These are phyloP conservation scores for Fennellomyces sp. DNA, from an alignment of 371 early-diverging fungal species.

Conservation along the genomic window DNA sequence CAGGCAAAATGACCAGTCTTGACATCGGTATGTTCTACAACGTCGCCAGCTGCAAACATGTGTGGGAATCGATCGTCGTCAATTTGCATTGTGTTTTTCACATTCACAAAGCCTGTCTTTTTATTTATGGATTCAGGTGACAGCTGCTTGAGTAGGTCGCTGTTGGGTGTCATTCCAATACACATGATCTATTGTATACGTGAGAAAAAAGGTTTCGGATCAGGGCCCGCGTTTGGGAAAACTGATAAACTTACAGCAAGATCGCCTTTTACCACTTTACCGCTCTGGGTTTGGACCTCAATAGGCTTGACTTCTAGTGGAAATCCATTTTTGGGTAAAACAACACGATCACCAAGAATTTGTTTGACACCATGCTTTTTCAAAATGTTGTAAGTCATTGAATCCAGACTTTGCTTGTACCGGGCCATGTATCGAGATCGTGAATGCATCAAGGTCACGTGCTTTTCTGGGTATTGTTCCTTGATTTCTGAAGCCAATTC, in stretches of 20 bases:
- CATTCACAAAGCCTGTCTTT: conserved; percentile 52
- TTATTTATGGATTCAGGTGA: conserved; percentile 49
- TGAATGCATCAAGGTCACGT: conserved; percentile 66
- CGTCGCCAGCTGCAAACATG: conserved; percentile 72
- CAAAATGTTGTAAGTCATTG: conserved; percentile 43
- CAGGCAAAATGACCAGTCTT: conserved; percentile 58
- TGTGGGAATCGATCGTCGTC: conserved; percentile 60
- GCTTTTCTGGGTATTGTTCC: conserved; percentile 64
- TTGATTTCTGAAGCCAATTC: conserved; percentile 74
- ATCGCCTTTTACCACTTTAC: conserved; percentile 53
- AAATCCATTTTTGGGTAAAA: conserved; percentile 47
- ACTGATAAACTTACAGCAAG: conserved; percentile 42
- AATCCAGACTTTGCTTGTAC: conserved; percentile 53
- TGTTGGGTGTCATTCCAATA: conserved; percentile 71
- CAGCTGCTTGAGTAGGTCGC: conserved; percentile 41
- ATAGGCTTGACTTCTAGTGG: conserved; percentile 50
- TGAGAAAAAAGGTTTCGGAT: neutral
- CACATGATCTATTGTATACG: conserved; percentile 52
- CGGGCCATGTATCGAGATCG: conserved; percentile 54
- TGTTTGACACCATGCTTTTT: conserved; percentile 51
- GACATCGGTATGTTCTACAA: conserved; percentile 47
- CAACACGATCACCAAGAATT: conserved; percentile 51
- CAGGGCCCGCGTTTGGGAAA: neutral
- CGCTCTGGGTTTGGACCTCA: conserved; percentile 46
- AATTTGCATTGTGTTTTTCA: conserved; percentile 69